Evolutionary conservation across 2,329 filamentous ascomycete genomes (phyloP).

Genomic region (Fusarium falciforme): DNA sequence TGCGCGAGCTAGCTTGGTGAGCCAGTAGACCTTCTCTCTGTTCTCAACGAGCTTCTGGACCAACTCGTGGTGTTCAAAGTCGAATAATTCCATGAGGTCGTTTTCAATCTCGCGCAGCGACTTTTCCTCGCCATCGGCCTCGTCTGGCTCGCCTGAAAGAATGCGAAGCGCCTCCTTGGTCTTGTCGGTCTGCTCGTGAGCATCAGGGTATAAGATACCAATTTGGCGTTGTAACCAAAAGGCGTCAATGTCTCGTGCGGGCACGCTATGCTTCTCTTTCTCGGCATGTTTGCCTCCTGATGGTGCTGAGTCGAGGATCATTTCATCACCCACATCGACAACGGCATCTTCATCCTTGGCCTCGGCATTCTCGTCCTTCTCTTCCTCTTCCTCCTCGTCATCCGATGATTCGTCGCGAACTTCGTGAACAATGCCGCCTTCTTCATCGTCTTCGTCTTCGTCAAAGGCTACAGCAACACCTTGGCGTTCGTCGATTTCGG

Average conservation of each 20-base stretch:
- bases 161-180: conserved; percentile 86
- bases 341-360: conserved; percentile 62
- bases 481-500: conserved; percentile 91
- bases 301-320: conserved; percentile 80
- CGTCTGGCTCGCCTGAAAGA: conserved; percentile 79
- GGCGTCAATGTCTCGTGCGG: conserved; percentile 92
- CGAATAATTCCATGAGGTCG: conserved; percentile 97
- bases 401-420: conserved; percentile 89
- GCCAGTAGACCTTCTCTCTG: conserved; percentile 94
- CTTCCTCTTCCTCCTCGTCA: conserved; percentile 76
- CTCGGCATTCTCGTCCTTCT: conserved; percentile 70
- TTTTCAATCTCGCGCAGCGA: conserved; percentile 95
- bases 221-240: conserved; percentile 98
- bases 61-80: conserved; percentile 94
- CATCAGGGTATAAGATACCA: conserved; percentile 87
- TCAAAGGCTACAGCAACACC: conserved; percentile 98
- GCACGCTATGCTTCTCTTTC: conserved; percentile 72
- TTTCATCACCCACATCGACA: conserved; percentile 78
- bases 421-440: conserved; percentile 81
- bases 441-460: conserved; percentile 88
- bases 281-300: conserved; percentile 58
- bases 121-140: conserved; percentile 81
- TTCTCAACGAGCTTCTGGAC: conserved; percentile 93
- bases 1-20: conserved; percentile 85
- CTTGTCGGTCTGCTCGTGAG: conserved; percentile 93